phyloP scores from a whole-genome alignment of 106 monocot species.

The Allium fistulosum region DNA sequence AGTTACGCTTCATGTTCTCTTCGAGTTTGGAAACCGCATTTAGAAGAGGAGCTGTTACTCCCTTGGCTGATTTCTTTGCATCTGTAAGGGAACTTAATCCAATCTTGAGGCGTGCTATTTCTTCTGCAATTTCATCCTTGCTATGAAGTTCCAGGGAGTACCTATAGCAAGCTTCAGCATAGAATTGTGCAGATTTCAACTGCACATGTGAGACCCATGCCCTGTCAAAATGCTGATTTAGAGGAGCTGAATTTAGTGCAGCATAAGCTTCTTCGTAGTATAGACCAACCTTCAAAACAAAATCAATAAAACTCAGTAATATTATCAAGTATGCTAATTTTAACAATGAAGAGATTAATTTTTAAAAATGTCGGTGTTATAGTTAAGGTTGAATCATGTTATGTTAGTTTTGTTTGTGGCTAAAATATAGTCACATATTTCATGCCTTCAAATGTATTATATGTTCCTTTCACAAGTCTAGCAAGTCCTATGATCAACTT shows the following conservation, averaged over 20 bases:
- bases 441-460: too few relatives aligned
- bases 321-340: background rate
- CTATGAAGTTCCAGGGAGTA: slow-evolving; percentile 55
- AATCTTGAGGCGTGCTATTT: slow-evolving; percentile 63
- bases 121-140: slow-evolving; percentile 73
- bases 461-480: too few relatives aligned
- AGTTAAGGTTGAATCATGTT: too few relatives aligned
- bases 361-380: too few relatives aligned
- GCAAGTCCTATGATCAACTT: too few relatives aligned
- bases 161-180: slow-evolving; percentile 68
- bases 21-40: slow-evolving; percentile 55
- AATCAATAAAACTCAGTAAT: background rate
- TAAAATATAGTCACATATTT: too few relatives aligned
- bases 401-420: too few relatives aligned
- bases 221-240: slow-evolving; percentile 60
- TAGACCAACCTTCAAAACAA: slow-evolving; percentile 29
- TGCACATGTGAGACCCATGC: slow-evolving; percentile 58
- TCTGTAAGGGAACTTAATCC: slow-evolving; percentile 47
- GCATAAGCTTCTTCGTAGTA: slow-evolving; percentile 51
- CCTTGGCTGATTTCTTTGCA: slow-evolving; percentile 59
- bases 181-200: slow-evolving; percentile 53
- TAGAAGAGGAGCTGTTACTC: slow-evolving; percentile 54
- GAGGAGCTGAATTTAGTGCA: slow-evolving; percentile 31
- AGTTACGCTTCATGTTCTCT: slow-evolving; percentile 44
- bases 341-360: too few relatives aligned